Conservation (phyloP, 2,329 filamentous ascomycete species). For the Ceratocystis alfenasii region DNA sequence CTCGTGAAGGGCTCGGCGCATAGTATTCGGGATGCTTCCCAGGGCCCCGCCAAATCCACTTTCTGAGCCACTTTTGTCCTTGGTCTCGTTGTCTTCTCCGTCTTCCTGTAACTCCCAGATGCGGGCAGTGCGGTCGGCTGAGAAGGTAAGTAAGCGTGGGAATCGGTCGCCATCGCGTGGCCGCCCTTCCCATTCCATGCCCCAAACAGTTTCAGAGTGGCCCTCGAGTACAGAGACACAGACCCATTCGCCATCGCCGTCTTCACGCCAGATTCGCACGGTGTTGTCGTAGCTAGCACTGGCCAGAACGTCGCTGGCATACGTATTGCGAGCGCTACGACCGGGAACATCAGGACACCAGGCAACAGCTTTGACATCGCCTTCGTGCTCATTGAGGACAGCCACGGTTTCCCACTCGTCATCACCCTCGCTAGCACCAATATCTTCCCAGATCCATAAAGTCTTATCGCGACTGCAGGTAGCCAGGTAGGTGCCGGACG, state of each 20-base stretch:
- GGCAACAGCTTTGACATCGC: conserved; percentile 84
- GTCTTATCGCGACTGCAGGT: conserved; percentile 88
- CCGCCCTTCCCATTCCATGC: conserved; percentile 55
- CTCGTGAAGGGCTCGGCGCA: conserved; percentile 66
- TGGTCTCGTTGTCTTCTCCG: conserved; percentile 33
- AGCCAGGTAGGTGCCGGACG: conserved; percentile 66
- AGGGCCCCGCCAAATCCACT: conserved; percentile 36
- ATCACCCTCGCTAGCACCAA: conserved; percentile 58
- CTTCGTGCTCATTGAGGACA: conserved; percentile 85
- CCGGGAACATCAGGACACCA: conserved; percentile 68
- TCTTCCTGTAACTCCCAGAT: conserved; percentile 61
- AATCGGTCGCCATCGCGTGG: conserved; percentile 34
- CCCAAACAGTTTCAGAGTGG: conserved; percentile 83
- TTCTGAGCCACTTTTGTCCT: conserved; percentile 27
- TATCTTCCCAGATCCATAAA: conserved; percentile 98
- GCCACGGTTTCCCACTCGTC: conserved; percentile 97
- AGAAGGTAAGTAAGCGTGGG: conserved; percentile 65
- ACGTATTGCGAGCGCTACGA: conserved; percentile 36
- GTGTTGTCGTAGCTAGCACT: conserved; percentile 93
- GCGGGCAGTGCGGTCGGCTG: conserved; percentile 67
- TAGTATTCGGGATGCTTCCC: conserved; percentile 65
- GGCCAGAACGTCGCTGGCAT: conserved; percentile 61
- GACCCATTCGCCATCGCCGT: conserved; percentile 80
- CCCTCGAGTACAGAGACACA: conserved; percentile 73
- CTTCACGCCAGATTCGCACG: conserved; percentile 77